These are phyloP conservation scores for Taiozyma sp. DNA, from an alignment of 1,139 yeast species.

Conservation along the genomic window DNA sequence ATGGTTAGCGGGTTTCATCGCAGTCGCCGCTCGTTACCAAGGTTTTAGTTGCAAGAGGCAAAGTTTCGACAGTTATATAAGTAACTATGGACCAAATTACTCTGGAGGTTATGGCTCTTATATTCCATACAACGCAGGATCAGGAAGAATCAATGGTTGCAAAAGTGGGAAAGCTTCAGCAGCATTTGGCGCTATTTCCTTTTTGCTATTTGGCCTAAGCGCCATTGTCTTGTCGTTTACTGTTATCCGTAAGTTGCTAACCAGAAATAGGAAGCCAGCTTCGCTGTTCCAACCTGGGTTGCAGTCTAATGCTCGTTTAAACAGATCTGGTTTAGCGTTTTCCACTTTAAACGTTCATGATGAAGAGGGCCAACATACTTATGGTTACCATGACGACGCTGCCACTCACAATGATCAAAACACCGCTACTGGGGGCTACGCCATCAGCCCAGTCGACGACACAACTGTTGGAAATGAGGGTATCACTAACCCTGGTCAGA, in stretches of 20 bases:
- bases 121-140: neutral
- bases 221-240: constrained; percentile 23
- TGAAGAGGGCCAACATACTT: constrained; percentile 1
- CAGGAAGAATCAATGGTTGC: constrained; percentile 19
- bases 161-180: constrained; percentile 28
- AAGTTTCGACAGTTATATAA: neutral
- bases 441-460: neutral
- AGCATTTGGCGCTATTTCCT: constrained; percentile 30
- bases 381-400: neutral
- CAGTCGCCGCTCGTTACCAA: constrained; percentile 16
- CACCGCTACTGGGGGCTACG: neutral
- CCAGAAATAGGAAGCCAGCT: constrained; percentile 10
- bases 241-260: constrained; percentile 25
- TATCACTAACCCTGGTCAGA: neutral
- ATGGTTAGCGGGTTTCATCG: constrained; percentile 19
- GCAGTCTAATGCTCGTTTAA: constrained; percentile 8
- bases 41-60: constrained; percentile 9
- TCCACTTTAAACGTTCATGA: constrained; percentile 5
- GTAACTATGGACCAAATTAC: neutral
- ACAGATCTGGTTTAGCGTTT: constrained; percentile 15
- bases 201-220: constrained; percentile 23
- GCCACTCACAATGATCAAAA: neutral
- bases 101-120: constrained; percentile 1
- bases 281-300: constrained; percentile 10
- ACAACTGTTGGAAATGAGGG: neutral